phyloP scores from a whole-genome alignment of 2,329 filamentous ascomycete species.

The Xylariaceae sp. region DNA sequence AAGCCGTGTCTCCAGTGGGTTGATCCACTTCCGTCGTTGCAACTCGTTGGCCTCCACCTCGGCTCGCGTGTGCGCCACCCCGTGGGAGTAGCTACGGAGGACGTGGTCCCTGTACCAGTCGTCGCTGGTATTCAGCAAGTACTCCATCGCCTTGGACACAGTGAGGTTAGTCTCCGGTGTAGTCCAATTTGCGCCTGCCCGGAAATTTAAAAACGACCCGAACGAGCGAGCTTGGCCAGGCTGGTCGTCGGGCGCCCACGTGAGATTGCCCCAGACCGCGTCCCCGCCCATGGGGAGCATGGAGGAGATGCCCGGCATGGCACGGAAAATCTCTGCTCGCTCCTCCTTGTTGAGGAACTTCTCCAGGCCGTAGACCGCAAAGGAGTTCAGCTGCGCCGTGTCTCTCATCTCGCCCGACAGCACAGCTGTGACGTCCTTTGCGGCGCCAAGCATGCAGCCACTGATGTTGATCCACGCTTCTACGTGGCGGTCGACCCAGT shows the following conservation, averaged over 20 bases:
- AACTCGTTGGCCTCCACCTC: slow-evolving; percentile 79
- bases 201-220: slow-evolving; percentile 83
- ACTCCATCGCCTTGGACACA: slow-evolving; percentile 68
- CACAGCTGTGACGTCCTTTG: slow-evolving; percentile 85
- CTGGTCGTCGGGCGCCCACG: slow-evolving; percentile 81
- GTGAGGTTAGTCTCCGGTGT: slow-evolving; percentile 72
- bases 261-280: slow-evolving; percentile 86
- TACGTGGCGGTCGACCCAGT: slow-evolving; percentile 86
- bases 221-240: slow-evolving; percentile 68
- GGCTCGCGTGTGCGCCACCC: slow-evolving; percentile 70
- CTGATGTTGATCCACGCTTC: slow-evolving; percentile 98
- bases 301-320: slow-evolving; percentile 93
- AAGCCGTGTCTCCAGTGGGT: slow-evolving; percentile 82
- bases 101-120: slow-evolving; percentile 79
- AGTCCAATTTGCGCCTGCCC: slow-evolving; percentile 56
- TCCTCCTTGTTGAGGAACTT: slow-evolving; percentile 91
- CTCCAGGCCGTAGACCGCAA: slow-evolving; percentile 93
- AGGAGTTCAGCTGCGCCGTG: slow-evolving; percentile 91
- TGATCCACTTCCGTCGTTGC: slow-evolving; percentile 83
- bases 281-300: slow-evolving; percentile 96
- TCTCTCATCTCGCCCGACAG: slow-evolving; percentile 98
- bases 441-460: slow-evolving; percentile 92
- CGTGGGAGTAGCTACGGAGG: slow-evolving; percentile 74
- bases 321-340: slow-evolving; percentile 86
- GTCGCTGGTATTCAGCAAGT: slow-evolving; percentile 72